phyloP scores from a whole-genome alignment of 345 rosid species.

The Iberis pinnata region DNA sequence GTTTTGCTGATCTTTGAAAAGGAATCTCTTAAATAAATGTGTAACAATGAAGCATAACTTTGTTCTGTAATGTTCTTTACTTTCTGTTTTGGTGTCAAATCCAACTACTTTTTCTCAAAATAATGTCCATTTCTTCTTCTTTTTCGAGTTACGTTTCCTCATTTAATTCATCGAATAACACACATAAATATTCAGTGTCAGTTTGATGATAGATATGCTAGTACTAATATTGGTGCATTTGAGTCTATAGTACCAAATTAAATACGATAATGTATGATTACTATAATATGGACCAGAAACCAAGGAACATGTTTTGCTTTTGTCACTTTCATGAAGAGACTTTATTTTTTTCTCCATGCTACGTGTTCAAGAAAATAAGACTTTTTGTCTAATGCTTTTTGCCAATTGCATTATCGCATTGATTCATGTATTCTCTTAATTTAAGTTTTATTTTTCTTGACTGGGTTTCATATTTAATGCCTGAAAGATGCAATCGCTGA shows the following conservation, averaged over 20 bases:
- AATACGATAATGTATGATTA: too few species aligned
- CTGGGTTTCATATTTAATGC: conserved; percentile 1
- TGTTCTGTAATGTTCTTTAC: conserved; percentile 27
- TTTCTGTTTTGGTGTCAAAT: conserved; percentile 32
- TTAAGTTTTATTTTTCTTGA: neutral
- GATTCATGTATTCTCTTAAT: too few species aligned
- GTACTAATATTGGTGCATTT: conserved; percentile 14
- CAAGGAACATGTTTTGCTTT: conserved; percentile 19
- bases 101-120: conserved; percentile 18
- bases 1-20: conserved; percentile 22
- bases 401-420: neutral
- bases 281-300: neutral
- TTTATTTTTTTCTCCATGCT: conserved; percentile 9
- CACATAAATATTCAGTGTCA: neutral
- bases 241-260: neutral
- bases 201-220: neutral
- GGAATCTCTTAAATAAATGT: conserved; percentile 27
- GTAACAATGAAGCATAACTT: conserved; percentile 27
- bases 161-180: conserved; percentile 15
- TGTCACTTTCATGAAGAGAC: conserved; percentile 15
- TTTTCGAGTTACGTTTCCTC: conserved; percentile 19
- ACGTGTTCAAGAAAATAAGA: conserved; percentile 20
- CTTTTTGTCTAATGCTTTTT: conserved; percentile 11
- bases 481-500: neutral
- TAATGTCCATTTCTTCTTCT: conserved; percentile 14